phyloP scores from a whole-genome alignment of 805 yeast genomes.

The Yamadazyma sp. region DNA sequence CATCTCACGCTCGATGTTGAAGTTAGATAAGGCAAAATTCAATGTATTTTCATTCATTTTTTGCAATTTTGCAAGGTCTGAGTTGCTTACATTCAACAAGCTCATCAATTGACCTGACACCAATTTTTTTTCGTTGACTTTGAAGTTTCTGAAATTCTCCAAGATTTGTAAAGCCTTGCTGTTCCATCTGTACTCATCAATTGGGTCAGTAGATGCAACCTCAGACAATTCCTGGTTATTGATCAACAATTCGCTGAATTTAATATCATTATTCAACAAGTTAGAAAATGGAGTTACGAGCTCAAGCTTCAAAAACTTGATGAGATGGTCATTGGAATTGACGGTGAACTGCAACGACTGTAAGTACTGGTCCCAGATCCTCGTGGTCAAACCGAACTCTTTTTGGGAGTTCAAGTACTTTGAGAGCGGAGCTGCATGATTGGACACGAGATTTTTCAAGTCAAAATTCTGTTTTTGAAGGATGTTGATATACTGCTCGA shows the following conservation, averaged over 20 bases:
- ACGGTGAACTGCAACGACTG: conserved; percentile 46
- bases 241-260: conserved; percentile 55
- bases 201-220: conserved; percentile 20
- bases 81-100: conserved; percentile 45
- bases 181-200: conserved; percentile 66
- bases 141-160: conserved; percentile 72
- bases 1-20: conserved; percentile 39
- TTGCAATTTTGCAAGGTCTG: conserved; percentile 24
- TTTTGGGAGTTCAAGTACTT: conserved; percentile 20
- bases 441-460: conserved; percentile 56
- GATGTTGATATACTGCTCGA: conserved; percentile 21
- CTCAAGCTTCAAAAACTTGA: conserved; percentile 50
- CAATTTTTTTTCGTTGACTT: conserved; percentile 54
- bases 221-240: conserved; percentile 45
- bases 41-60: conserved; percentile 59
- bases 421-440: conserved; percentile 4
- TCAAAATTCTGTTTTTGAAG: conserved; percentile 47
- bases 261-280: conserved; percentile 52
- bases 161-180: conserved; percentile 74
- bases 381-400: conserved; percentile 40
- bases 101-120: conserved; percentile 64
- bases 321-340: conserved; percentile 49
- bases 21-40: conserved; percentile 57
- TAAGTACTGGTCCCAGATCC: conserved; percentile 12
- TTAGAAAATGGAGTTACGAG: conserved; percentile 54